Evolutionary conservation across 257 asterid species (phyloP), one percentile per base, ranked within the genome.

Genomic region (Fraxinus americana): DNA sequence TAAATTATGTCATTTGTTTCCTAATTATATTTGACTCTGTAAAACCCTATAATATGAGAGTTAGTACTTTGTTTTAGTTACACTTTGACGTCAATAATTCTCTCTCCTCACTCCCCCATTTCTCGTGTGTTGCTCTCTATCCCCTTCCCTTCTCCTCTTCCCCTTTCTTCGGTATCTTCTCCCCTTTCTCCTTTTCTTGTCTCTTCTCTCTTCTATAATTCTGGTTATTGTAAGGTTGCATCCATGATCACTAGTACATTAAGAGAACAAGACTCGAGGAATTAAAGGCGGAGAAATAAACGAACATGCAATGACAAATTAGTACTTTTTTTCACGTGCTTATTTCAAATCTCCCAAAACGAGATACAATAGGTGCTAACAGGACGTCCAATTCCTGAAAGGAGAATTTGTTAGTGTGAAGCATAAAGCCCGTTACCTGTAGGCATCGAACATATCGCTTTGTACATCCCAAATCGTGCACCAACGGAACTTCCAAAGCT

Each of bases 401-500:
- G 29, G 66, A n/a, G 29, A 57, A n/a, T 57, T 57, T 21, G 11
- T n/a, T 21, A 7, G n/a, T 7, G 66, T 14, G 8, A 61, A 2
- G 34, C 30, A 23, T 8, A 23, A 61, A 61, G 17, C 17, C 61
- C 25, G 7, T 57, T 81, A 96, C 99, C 98, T 96, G 99, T 82
- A 96, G 89, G 81, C 99, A 96, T 36, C 99, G 90, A 41, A 96
- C 97, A 8, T 91, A 96, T 93, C 99, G 82, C 87, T 96, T 96
- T 11, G 98, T 93, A 81, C 93, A 96, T 78, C 99, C 99, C 87
- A 96, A 88, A 87, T 96, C 99, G 75, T 96, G 93, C 73, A 96
- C 99, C 78, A 93, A 80, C 32, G 99, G 99, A 50, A 91, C 97
- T 90, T 96, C 99, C 92, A 93, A 86, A 52, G 98, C 96, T 83